A percentile compares a stretch with the other conserved stretches of the same genome.
phyloP scores from a whole-genome alignment of 1,284 basidiomycete species.

The Afroboletus lepidellus region DNA sequence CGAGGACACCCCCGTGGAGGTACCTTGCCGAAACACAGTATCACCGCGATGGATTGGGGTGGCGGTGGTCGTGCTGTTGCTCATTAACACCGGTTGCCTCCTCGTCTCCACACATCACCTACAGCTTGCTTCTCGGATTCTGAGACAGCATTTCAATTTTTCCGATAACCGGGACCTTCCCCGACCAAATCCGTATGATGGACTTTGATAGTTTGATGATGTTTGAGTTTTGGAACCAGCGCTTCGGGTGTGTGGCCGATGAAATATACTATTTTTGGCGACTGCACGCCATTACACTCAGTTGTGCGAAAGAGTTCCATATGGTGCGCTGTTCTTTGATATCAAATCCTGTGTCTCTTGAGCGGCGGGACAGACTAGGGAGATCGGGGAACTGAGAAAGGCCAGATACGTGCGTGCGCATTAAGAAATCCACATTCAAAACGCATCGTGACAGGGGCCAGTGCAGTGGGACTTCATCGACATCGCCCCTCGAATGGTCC shows the following conservation, averaged over 20 bases:
- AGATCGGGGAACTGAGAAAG: not conserved
- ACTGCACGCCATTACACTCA: not conserved
- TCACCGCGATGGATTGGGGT: conserved; percentile 13
- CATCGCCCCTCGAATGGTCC: not conserved
- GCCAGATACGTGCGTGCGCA: not conserved
- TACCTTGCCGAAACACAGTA: not conserved
- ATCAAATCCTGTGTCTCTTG: conserved; percentile 1
- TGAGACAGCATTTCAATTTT: conserved; percentile 21
- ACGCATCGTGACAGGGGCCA: not conserved
- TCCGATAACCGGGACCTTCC: conserved; percentile 28
- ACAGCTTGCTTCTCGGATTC: conserved; percentile 13
- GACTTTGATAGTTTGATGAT: conserved; percentile 19
- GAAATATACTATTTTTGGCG: conserved; percentile 7
- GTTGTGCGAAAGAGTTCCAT: conserved; percentile 1
- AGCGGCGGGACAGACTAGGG: not conserved
- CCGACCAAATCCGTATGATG: conserved; percentile 31
- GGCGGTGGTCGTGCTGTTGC: conserved; percentile 21
- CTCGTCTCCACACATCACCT: conserved; percentile 19
- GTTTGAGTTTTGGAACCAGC: not conserved
- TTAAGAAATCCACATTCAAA: conserved; percentile 1
- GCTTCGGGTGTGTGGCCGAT: not conserved
- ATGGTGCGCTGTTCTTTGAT: not conserved
- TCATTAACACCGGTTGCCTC: conserved; percentile 24
- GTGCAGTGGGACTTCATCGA: not conserved
- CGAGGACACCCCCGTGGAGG: conserved; percentile 1